A percentile compares a stretch with the other conserved stretches of the same genome.
Conservation (phyloP, 1,139 yeast species). For the Lodderomyces parapsilosis region DNA sequence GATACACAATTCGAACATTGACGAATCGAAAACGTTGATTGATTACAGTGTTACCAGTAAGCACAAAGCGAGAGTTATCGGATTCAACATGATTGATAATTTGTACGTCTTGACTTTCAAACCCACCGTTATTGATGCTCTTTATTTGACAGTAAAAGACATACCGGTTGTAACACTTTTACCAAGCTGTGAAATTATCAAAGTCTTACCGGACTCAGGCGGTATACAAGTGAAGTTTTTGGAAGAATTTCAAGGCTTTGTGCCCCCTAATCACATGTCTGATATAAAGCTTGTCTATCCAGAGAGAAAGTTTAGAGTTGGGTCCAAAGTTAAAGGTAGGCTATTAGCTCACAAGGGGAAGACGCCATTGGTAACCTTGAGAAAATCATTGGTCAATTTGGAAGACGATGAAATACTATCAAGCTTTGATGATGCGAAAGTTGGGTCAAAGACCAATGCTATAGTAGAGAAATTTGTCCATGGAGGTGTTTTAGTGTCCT, state of each 20-base stretch:
- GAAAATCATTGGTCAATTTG: slow-evolving; percentile 74
- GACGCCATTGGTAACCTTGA: slow-evolving; percentile 61
- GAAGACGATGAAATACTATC: slow-evolving; percentile 60
- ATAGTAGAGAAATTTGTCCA: slow-evolving; percentile 72
- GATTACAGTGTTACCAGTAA: slow-evolving; percentile 62
- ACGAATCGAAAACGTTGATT: slow-evolving; percentile 48
- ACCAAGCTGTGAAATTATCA: slow-evolving; percentile 54
- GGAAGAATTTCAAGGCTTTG: slow-evolving; percentile 71
- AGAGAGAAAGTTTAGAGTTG: slow-evolving; percentile 86
- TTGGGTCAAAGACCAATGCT: slow-evolving; percentile 69
- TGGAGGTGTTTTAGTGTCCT: slow-evolving; percentile 79
- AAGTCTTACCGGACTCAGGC: slow-evolving; percentile 58
- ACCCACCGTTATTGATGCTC: slow-evolving; percentile 58
- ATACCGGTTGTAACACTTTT: slow-evolving; percentile 73
- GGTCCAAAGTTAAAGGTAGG: slow-evolving; percentile 76
- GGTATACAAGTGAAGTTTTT: slow-evolving; percentile 70
- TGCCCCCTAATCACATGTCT: slow-evolving; percentile 74
- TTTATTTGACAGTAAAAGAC: slow-evolving; percentile 66
- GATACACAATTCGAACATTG: slow-evolving; percentile 70
- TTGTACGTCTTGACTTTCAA: slow-evolving; percentile 68
- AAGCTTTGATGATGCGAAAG: slow-evolving; percentile 49
- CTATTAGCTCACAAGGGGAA: slow-evolving; percentile 42
- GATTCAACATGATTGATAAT: slow-evolving; percentile 66
- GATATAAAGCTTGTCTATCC: slow-evolving; percentile 86
- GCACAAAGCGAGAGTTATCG: slow-evolving; percentile 76